Conservation (phyloP, 2,329 filamentous ascomycete species). For the Ascochyta clinopodiicola region DNA sequence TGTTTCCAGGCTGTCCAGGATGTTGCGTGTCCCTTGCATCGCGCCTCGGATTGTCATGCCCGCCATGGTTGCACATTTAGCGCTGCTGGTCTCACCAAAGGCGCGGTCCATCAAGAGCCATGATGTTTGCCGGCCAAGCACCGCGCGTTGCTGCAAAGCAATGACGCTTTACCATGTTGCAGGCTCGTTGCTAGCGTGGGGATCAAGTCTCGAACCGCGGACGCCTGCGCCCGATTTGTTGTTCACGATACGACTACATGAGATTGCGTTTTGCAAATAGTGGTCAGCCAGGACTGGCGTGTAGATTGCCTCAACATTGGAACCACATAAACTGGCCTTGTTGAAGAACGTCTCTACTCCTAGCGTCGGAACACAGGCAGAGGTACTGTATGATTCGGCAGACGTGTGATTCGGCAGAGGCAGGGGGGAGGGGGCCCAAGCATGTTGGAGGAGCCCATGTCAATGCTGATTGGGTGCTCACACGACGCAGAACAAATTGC, state of each 20-base stretch:
- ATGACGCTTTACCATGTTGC: conserved; percentile 16
- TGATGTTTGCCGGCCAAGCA: conserved; percentile 24
- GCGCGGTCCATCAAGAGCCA: conserved; percentile 20
- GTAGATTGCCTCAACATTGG: conserved; percentile 48
- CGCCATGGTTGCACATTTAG: conserved; percentile 43
- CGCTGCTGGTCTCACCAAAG: conserved; percentile 30
- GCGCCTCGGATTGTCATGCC: conserved; percentile 28
- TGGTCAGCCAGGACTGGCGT: conserved; percentile 15
- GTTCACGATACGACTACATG: conserved; percentile 20
- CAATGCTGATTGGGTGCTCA: conserved; percentile 34
- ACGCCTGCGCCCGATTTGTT: conserved; percentile 11
- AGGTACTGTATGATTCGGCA: background rate
- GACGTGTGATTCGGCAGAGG: conserved; percentile 35
- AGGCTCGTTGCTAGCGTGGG: conserved; percentile 21
- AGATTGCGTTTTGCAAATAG: conserved; percentile 23
- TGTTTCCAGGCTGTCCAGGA: conserved; percentile 29
- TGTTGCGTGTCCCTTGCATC: conserved; percentile 37
- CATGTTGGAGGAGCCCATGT: conserved; percentile 20
- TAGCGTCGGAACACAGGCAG: conserved; percentile 25
- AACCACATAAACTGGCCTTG: conserved; percentile 37
- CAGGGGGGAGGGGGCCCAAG: conserved; percentile 20
- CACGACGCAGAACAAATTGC: conserved; percentile 41
- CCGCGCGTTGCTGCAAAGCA: conserved; percentile 41
- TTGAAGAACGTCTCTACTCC: conserved; percentile 19
- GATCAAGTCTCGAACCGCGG: conserved; percentile 27